Percentiles rank a stretch among this genome's conserved stretches.
These are phyloP conservation scores for Rhodotorula glutinis DNA, from an alignment of 1,284 basidiomycete species.

Conservation along the genomic window DNA sequence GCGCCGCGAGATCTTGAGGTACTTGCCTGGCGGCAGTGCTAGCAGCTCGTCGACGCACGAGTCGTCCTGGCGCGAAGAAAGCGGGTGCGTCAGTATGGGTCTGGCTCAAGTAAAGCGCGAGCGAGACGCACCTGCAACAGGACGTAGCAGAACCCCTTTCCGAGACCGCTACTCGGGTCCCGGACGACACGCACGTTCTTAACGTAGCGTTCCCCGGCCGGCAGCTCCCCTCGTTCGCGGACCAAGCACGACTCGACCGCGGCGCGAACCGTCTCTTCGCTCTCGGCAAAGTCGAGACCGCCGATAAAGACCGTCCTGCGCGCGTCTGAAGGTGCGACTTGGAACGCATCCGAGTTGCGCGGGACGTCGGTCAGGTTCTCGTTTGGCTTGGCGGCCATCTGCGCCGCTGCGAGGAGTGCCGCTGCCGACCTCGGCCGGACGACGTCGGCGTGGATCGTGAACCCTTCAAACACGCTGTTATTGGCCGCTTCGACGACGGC, in stretches of 20 bases:
- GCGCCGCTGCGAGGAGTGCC: slow-evolving; percentile 32
- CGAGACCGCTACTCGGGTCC: slow-evolving; percentile 88
- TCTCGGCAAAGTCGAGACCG: slow-evolving; percentile 84
- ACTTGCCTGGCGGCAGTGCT: slow-evolving; percentile 62
- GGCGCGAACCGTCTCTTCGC: slow-evolving; percentile 80
- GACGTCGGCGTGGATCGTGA: slow-evolving; percentile 69
- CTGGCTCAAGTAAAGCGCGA: too few relatives aligned
- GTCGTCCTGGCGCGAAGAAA: slow-evolving; percentile 61
- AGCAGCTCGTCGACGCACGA: slow-evolving; percentile 85
- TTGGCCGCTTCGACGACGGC: slow-evolving; percentile 64
- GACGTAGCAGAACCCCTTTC: slow-evolving; percentile 97
- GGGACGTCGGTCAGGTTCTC: slow-evolving; percentile 20
- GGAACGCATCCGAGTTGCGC: slow-evolving; percentile 27
- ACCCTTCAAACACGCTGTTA: slow-evolving; percentile 69
- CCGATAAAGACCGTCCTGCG: slow-evolving; percentile 86
- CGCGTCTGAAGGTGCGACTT: slow-evolving; percentile 41
- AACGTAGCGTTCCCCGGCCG: slow-evolving; percentile 60
- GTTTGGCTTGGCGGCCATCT: slow-evolving; percentile 36
- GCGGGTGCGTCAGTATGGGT: not conserved
- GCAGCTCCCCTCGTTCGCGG: slow-evolving; percentile 64
- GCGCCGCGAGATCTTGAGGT: slow-evolving; percentile 84
- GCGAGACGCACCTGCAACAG: slow-evolving; percentile 68
- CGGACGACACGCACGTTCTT: slow-evolving; percentile 80
- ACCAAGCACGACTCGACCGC: slow-evolving; percentile 80
- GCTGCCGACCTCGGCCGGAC: slow-evolving; percentile 52